Base-by-base conservation (phyloP, 305 asterid species). In the Andrographis paniculata region DNA sequence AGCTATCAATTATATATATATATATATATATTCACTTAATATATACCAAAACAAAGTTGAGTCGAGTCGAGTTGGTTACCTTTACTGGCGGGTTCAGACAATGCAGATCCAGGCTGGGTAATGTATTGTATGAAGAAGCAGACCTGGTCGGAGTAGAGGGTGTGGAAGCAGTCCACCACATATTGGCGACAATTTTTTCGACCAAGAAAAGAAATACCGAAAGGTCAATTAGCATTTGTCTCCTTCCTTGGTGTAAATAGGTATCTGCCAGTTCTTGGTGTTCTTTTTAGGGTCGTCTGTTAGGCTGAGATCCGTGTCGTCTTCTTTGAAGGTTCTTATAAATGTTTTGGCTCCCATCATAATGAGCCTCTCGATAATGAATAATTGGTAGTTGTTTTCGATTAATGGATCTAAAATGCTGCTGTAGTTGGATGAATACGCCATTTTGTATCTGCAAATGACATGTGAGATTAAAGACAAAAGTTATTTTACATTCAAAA, bases 231-330 rank as follows among this genome's bases (percentile, higher is more conserved):
- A 89, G 70, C 96, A 86, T 46, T 75, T 74, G 13, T 62, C 68
- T 14, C 61, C 44, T 17, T 85, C 93, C 63, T 63, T 69, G 16
- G 94, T 59, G 61, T 74, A 68, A 62, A 85, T 80, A 22, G 96
- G 95, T 47, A 74, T 66, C 41, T 86, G 78, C 96, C 96, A 89
- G 38, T 42, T 51, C 67, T 85, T 89, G 40, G 70, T 74, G 61
- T 86, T 86, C 89, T 86, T 91, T 61, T 86, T 86, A 14, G 96
- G 87, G 66, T 91, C 95, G 48, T 91, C 93, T 0, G 93, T 83
- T 22, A 86, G 93, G 75, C 89, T 75, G 56, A 77, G 83, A 72
- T 77, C 95, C 0, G 57, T 55, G 24, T 73, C 89, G 0, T 65
- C 78, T 69, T 77, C 94, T 63, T 78, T 86, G 68, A 50, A 80